Evolutionary conservation across 768 basidiomycete species (phyloP).

Genomic region (Boletus subparvulus): DNA sequence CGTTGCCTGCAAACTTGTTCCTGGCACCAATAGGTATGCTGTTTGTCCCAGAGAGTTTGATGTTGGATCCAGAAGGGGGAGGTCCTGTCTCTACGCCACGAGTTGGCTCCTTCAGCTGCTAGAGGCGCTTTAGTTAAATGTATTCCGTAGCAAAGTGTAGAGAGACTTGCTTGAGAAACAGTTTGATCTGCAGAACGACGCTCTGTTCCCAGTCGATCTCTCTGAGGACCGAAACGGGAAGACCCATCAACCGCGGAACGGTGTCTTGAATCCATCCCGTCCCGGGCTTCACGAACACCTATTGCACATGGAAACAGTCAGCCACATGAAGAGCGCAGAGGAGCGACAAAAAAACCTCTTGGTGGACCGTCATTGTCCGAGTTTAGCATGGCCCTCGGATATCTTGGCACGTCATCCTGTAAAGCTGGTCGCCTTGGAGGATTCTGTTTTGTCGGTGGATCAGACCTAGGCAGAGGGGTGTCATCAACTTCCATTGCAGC

Average conservation of each 20-base stretch:
- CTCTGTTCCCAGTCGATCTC: constrained; percentile 21
- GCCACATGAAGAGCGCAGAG: background rate
- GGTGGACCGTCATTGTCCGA: constrained; percentile 18
- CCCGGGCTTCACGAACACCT: constrained; percentile 23
- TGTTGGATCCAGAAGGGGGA: constrained; percentile 13
- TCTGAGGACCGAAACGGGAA: constrained; percentile 15
- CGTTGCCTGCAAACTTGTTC: constrained; percentile 22
- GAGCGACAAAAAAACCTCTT: constrained; percentile 10
- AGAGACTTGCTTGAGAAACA: constrained; percentile 17
- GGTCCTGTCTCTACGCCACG: constrained; percentile 15
- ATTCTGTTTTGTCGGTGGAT: constrained; percentile 16
- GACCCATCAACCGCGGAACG: constrained; percentile 15
- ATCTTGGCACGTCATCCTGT: constrained; percentile 32
- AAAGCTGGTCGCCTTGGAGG: constrained; percentile 16
- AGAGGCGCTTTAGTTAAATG: background rate
- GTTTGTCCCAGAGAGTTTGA: constrained; percentile 34
- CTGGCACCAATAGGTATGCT: constrained; percentile 32
- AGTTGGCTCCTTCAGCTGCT: constrained; percentile 20
- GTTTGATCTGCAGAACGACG: constrained; percentile 19
- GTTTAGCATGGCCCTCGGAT: constrained; percentile 39
- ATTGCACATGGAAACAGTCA: background rate
- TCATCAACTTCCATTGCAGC: constrained; percentile 30
- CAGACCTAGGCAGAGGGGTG: constrained; percentile 17
- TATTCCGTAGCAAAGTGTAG: background rate
- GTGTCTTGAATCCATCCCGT: constrained; percentile 17